These are phyloP conservation scores for Gracilaria domingensis DNA, from an alignment of 23 red algal species.

Conservation along the genomic window DNA sequence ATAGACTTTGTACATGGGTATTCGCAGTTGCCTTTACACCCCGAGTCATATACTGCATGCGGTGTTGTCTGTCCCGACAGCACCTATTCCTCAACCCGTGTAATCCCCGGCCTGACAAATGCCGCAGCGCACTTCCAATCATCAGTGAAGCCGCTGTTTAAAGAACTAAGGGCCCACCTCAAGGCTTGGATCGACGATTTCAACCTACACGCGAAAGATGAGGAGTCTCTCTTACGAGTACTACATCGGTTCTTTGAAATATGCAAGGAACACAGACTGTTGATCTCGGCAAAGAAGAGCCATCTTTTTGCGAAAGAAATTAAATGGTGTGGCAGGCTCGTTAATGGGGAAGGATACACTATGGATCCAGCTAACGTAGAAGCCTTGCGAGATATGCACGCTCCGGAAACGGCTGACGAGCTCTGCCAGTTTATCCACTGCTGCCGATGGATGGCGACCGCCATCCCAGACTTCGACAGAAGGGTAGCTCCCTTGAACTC, in stretches of 20 bases:
- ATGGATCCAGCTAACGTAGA: constrained; percentile 10
- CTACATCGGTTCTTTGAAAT: constrained; percentile 21
- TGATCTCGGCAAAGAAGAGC: constrained; percentile 24
- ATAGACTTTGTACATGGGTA: constrained; percentile 42
- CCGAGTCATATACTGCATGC: constrained; percentile 15
- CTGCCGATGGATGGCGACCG: constrained; percentile 31
- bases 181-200: constrained; percentile 72
- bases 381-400: background rate
- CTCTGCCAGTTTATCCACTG: constrained; percentile 24
- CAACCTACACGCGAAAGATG: background rate
- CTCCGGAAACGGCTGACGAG: constrained; percentile 3
- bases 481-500: background rate
- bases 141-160: constrained; percentile 30
- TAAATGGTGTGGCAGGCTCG: constrained; percentile 38
- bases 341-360: background rate
- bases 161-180: constrained; percentile 1
- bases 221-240: background rate
- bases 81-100: constrained; percentile 11
- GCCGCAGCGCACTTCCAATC: constrained; percentile 43
- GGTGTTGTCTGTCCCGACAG: constrained; percentile 35
- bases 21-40: constrained; percentile 51
- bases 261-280: constrained; percentile 24
- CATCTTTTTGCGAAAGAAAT: constrained; percentile 13
- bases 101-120: constrained; percentile 40
- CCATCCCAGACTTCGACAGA: background rate